Conservation (phyloP, 441 rosid genomes). For the Jatropha podagrica region DNA sequence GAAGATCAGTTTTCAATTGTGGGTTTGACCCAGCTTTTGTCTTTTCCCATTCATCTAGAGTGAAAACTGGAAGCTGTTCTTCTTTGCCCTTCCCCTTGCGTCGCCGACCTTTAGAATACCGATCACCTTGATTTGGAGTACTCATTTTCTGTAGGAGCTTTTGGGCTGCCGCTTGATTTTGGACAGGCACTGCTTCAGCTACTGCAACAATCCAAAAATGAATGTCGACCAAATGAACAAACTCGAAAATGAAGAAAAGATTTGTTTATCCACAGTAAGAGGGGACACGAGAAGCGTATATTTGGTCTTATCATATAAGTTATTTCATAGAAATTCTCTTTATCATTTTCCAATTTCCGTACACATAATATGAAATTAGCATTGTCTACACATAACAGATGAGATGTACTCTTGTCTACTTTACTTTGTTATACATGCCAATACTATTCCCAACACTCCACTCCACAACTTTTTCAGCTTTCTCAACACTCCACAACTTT, state of each 20-base stretch:
- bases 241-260: neutral
- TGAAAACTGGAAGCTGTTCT: conserved; percentile 55
- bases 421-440: neutral
- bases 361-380: no score
- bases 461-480: neutral
- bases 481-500: neutral
- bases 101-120: conserved; percentile 45
- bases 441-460: neutral
- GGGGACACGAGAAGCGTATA: neutral
- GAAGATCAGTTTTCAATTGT: conserved; percentile 31
- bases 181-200: conserved; percentile 66
- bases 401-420: neutral
- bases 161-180: conserved; percentile 92
- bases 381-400: neutral
- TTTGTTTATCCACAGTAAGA: neutral
- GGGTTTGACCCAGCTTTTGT: conserved; percentile 38
- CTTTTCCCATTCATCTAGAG: conserved; percentile 78
- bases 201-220: conserved; percentile 38
- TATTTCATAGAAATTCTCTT: no score
- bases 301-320: neutral
- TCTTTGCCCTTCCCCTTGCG: conserved; percentile 51
- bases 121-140: conserved; percentile 38
- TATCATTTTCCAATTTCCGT: no score
- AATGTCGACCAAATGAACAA: neutral
- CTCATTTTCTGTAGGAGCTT: conserved; percentile 83